Percentiles rank a stretch among this genome's conserved stretches.
phyloP scores from a whole-genome alignment of 495 filamentous ascomycete species.

The Lasiosphaeria ovina region DNA sequence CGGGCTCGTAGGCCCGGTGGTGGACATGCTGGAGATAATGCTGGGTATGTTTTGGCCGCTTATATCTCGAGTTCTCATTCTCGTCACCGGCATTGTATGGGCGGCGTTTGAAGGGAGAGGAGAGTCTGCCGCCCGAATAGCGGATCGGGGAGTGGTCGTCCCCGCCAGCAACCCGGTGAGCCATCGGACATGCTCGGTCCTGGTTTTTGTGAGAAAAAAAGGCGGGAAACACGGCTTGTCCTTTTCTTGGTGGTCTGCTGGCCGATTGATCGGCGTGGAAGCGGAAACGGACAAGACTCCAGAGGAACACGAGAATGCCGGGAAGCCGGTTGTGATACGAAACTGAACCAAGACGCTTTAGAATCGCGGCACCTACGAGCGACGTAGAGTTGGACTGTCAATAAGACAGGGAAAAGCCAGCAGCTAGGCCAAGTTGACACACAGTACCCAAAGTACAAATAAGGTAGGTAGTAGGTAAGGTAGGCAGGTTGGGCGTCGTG shows the following conservation, averaged over 20 bases:
- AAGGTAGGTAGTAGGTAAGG: no score
- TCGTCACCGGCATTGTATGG: conserved; percentile 13
- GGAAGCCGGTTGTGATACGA: no score
- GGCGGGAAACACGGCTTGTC: not conserved
- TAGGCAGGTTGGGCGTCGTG: no score
- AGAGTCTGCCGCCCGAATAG: conserved; percentile 12
- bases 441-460: no score
- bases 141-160: conserved; percentile 28
- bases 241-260: not conserved
- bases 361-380: no score
- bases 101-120: conserved; percentile 30
- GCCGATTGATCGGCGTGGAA: not conserved
- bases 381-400: no score
- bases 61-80: conserved; percentile 16
- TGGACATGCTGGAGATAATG: conserved; percentile 11
- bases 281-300: no score
- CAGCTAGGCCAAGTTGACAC: no score
- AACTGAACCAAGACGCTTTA: no score
- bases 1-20: conserved; percentile 21
- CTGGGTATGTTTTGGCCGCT: conserved; percentile 23
- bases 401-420: no score
- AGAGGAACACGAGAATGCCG: no score
- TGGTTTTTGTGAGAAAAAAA: not conserved
- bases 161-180: conserved; percentile 31
- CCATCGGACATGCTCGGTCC: conserved; percentile 37